These are phyloP conservation scores for Rhynchosporium graminicola DNA, from an alignment of 2,329 filamentous ascomycete genomes.

Conservation along the genomic window DNA sequence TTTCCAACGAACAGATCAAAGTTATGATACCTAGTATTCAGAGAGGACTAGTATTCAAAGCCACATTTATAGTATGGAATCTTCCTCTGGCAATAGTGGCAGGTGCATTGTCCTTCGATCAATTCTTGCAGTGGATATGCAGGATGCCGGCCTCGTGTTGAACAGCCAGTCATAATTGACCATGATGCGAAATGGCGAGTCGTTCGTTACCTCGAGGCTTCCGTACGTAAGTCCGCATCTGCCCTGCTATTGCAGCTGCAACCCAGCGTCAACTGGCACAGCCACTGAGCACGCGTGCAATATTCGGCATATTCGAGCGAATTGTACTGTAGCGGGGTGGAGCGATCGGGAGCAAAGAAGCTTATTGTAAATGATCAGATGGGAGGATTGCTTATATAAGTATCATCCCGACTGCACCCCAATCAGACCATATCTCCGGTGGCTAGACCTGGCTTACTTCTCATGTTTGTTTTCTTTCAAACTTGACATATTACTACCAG, in stretches of 20 bases:
- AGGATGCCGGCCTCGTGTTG: too few species aligned
- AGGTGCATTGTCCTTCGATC: too few species aligned
- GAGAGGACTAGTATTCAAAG: too few species aligned
- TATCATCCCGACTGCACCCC: slow-evolving; percentile 10
- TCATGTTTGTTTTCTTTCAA: neutral
- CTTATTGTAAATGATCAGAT: slow-evolving; percentile 8
- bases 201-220: slow-evolving; percentile 7
- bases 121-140: too few species aligned
- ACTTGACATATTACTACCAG: neutral
- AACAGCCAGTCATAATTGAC: too few species aligned
- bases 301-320: slow-evolving; percentile 12
- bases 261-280: slow-evolving; percentile 1
- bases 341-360: slow-evolving; percentile 1
- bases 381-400: neutral
- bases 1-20: too few species aligned
- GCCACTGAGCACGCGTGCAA: slow-evolving; percentile 1
- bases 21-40: too few species aligned
- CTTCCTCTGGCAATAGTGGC: too few species aligned
- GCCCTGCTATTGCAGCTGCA: neutral
- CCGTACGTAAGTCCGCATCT: slow-evolving; percentile 11
- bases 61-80: too few species aligned
- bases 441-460: neutral
- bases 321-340: slow-evolving; percentile 3
- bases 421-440: slow-evolving; percentile 3
- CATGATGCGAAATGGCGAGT: too few species aligned